Percentiles rank a stretch among this genome's conserved stretches.
These are phyloP conservation scores for Annulohypoxylon moriforme DNA, from an alignment of 495 filamentous ascomycete genomes.

Conservation along the genomic window DNA sequence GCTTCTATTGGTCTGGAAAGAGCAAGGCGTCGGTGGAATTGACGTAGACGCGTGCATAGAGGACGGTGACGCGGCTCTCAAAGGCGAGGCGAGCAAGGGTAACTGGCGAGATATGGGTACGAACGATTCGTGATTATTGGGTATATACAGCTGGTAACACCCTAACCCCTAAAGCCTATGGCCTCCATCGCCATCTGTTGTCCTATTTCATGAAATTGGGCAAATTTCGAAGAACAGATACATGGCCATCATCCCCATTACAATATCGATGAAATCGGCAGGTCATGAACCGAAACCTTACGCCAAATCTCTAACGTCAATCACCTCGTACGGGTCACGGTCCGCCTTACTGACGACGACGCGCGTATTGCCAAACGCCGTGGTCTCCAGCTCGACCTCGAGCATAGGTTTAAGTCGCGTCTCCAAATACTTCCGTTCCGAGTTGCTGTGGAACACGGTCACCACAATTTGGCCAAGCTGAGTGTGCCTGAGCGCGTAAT, in stretches of 20 bases:
- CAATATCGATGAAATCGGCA: neutral
- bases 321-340: conserved; percentile 71
- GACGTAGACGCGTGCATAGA: conserved; percentile 62
- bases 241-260: neutral
- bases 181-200: neutral
- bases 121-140: conserved; percentile 15
- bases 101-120: conserved; percentile 41
- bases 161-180: neutral
- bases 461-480: conserved; percentile 90
- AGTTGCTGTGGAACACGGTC: conserved; percentile 90
- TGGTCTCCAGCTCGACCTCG: conserved; percentile 58
- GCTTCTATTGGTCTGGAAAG: conserved; percentile 63
- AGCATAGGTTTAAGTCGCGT: conserved; percentile 76
- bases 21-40: conserved; percentile 60
- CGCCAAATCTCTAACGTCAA: conserved; percentile 48
- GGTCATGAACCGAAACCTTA: conserved; percentile 2
- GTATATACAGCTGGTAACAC: neutral
- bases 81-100: conserved; percentile 47
- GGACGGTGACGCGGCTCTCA: conserved; percentile 62
- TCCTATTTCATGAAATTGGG: neutral
- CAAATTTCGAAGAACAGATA: conserved; percentile 2
- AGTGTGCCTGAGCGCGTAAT: conserved; percentile 85
- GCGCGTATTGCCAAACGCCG: conserved; percentile 56
- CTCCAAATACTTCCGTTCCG: conserved; percentile 82
- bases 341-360: conserved; percentile 83